Conservation (phyloP, 1,284 basidiomycete species). For the Omphalotus olearius region DNA sequence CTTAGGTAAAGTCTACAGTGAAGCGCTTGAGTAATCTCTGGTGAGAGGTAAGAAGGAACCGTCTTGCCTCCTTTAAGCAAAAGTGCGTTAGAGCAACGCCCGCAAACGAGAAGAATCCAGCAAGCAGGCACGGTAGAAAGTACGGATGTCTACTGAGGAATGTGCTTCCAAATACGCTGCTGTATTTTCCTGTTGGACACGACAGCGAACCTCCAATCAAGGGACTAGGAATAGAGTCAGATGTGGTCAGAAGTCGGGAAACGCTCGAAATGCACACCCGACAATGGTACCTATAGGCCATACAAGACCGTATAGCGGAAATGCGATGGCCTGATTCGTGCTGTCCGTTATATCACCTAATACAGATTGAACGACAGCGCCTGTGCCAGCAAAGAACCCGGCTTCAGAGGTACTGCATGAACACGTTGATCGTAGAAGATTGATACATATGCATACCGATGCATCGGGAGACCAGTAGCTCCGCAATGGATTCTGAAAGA, state of each 20-base stretch:
- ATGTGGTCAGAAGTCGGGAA: not conserved
- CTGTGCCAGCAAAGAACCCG: constrained; percentile 55
- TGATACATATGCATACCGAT: not conserved
- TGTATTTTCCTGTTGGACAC: constrained; percentile 9
- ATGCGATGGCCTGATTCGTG: constrained; percentile 6
- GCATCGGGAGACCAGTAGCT: constrained; percentile 40
- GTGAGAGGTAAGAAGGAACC: not conserved
- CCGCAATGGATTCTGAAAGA: constrained; percentile 43
- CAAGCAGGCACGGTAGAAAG: constrained; percentile 12
- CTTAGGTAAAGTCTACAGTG: constrained; percentile 1
- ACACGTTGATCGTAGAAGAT: not conserved
- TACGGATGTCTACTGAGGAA: constrained; percentile 12
- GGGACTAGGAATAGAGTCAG: constrained; percentile 3
- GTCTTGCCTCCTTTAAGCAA: constrained; percentile 10
- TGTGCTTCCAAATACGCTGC: constrained; percentile 4
- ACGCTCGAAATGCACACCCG: constrained; percentile 31
- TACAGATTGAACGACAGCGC: constrained; percentile 53
- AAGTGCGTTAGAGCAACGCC: constrained; percentile 8
- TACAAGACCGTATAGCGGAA: constrained; percentile 26
- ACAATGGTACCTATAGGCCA: constrained; percentile 55
- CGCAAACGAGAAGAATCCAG: constrained; percentile 5
- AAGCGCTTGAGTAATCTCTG: not conserved
- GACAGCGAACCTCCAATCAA: constrained; percentile 13
- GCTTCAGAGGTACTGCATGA: constrained; percentile 26
- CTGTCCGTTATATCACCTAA: constrained; percentile 54